Evolutionary conservation across 2,329 filamentous ascomycete genomes (phyloP).

Genomic region (Colletotrichum sp.): DNA sequence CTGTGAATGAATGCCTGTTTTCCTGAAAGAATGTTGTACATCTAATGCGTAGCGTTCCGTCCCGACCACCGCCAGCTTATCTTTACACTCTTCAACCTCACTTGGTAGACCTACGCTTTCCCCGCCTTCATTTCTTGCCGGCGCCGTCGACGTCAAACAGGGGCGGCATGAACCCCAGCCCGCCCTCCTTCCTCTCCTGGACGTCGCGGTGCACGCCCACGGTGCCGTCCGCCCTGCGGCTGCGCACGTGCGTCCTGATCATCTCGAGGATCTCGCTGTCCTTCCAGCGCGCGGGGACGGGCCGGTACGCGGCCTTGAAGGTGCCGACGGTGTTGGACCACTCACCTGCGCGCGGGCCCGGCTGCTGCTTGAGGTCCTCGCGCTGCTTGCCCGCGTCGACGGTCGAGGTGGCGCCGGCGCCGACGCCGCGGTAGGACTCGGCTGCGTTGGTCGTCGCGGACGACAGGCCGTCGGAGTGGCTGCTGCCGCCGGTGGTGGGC

Average conservation of each 20-base stretch:
- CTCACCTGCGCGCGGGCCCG: slow-evolving; percentile 64
- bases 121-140: not conserved
- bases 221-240: slow-evolving; percentile 52
- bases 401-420: slow-evolving; percentile 18
- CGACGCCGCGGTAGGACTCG: slow-evolving; percentile 8
- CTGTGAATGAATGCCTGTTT: not conserved
- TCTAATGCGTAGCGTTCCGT: not conserved
- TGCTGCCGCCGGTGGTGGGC: slow-evolving; percentile 40
- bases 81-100: not conserved
- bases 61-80: not conserved
- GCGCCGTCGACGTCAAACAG: slow-evolving; percentile 31
- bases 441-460: slow-evolving; percentile 27
- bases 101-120: not conserved
- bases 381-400: slow-evolving; percentile 26
- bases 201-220: slow-evolving; percentile 30
- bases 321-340: slow-evolving; percentile 97
- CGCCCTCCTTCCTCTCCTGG: slow-evolving; percentile 37
- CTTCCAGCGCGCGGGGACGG: slow-evolving; percentile 86
- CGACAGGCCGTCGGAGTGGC: not conserved
- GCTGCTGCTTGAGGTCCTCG: slow-evolving; percentile 28
- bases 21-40: not conserved
- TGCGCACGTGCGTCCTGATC: slow-evolving; percentile 80
- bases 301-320: slow-evolving; percentile 91
- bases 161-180: slow-evolving; percentile 64
- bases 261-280: slow-evolving; percentile 79